Evolutionary conservation across 1,284 basidiomycete species (phyloP), one percentile per base, ranked within the genome.

Genomic region (Inonotus hispidus): DNA sequence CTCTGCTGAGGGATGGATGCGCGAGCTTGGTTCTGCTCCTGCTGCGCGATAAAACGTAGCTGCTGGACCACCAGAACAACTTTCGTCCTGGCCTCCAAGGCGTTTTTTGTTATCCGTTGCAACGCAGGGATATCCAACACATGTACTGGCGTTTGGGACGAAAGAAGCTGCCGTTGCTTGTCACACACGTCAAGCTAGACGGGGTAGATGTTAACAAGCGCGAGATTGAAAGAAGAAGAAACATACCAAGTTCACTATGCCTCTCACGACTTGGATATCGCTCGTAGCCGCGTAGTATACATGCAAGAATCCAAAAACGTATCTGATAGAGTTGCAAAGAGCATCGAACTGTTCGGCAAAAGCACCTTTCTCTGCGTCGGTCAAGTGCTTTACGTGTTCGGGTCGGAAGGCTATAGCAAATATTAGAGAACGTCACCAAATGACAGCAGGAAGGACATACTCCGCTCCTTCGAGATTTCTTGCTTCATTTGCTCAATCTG

Each of bases 241-340:
- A 66, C 82, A 63, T 65, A 88, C 87, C 58, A 85, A 82, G 8
- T 75, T 69, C 43, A 84, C 71, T 27, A 83, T 70, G 69, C 72
- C 81, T 68, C 73, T 77, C 46, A 84, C 71, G 21, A 70, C 43
- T 0, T 79, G 78, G 10, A 82, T 77, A 39, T 73, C 76, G 66
- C 76, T 80, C 54, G 80, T 67, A 50, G 81, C 66, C 46, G 75
- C 68, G 46, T 74, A 72, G 64, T 79, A 77, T 70, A 82, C 70
- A 0, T 75, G 73, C n/a, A 89, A 69, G 64, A 78, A 82, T 39
- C 56, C 46, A 2, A 86, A 80, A 21, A 86, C 70, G 0, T 85
- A 82, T 7, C 49, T 58, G 27, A 77, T 73, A 46, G 73, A 66
- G 55, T 75, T 79, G 66, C 71, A 70, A 27, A 83, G 66, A 46